Percentiles rank a stretch among this genome's conserved stretches.
phyloP scores from a whole-genome alignment of 148 eudicot species.

The Vaccinium myrtillus region DNA sequence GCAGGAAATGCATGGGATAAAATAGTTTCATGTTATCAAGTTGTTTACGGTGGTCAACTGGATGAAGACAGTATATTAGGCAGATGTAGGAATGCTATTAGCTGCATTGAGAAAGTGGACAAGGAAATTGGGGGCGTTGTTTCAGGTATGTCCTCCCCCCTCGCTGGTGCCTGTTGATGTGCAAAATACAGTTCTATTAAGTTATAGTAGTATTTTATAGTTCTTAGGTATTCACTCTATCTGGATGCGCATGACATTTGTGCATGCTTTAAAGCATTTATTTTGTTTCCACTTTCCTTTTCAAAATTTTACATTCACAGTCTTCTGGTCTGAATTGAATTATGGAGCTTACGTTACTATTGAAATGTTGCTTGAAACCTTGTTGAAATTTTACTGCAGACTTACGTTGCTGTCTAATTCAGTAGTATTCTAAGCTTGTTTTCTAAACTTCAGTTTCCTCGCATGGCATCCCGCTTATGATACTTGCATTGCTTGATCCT shows the following conservation, averaged over 20 bases:
- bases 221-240: not conserved
- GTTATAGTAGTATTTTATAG: not conserved
- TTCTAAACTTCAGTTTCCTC: not conserved
- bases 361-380: not conserved
- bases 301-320: not conserved
- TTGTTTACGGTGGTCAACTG: slow-evolving; percentile 58
- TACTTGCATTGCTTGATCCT: not conserved
- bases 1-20: slow-evolving; percentile 63
- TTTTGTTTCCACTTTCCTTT: not conserved
- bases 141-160: slow-evolving; percentile 44
- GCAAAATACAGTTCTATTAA: not conserved
- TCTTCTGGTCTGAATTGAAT: not conserved
- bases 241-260: not conserved
- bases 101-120: slow-evolving; percentile 62
- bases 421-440: not conserved
- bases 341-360: not conserved
- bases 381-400: not conserved
- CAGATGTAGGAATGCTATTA: slow-evolving; percentile 63
- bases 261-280: not conserved
- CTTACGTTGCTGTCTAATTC: not conserved
- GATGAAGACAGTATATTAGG: slow-evolving; percentile 71
- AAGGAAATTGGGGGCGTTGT: slow-evolving; percentile 55
- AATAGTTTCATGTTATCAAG: slow-evolving; percentile 70
- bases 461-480: not conserved
- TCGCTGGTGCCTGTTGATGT: not conserved